Conservation (phyloP, 768 basidiomycete species). For the Suillus bovinus region DNA sequence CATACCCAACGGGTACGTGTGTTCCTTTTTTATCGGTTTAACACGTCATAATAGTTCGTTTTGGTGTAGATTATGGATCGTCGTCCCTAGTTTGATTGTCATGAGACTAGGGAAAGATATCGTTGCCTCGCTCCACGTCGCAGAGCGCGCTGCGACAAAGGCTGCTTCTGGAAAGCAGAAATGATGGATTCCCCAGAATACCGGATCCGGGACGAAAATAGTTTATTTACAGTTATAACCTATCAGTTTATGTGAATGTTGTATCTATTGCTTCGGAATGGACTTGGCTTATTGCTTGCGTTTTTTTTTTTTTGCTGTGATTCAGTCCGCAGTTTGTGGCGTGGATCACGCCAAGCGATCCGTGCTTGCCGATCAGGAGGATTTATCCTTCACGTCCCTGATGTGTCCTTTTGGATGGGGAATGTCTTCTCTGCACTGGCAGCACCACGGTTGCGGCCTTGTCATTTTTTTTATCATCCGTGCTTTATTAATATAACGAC, state of each 20-base stretch:
- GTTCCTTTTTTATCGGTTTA: not conserved
- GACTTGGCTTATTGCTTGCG: not conserved
- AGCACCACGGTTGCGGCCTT: not conserved
- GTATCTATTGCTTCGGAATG: not conserved
- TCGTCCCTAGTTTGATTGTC: constrained; percentile 65
- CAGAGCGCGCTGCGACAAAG: constrained; percentile 28
- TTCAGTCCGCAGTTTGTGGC: not conserved
- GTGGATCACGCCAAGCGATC: not conserved
- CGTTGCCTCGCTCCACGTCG: constrained; percentile 38
- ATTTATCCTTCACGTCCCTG: not conserved
- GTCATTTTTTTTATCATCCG: not conserved
- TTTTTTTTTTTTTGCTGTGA: not conserved
- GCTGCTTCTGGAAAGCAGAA: constrained; percentile 32
- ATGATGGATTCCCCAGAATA: constrained; percentile 12
- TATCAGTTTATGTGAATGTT: not conserved
- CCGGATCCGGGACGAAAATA: not conserved
- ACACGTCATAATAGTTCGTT: not conserved
- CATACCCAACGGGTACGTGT: constrained; percentile 74
- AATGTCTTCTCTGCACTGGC: not conserved
- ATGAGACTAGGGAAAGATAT: constrained; percentile 66
- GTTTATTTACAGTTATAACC: not conserved
- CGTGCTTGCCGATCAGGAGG: not conserved
- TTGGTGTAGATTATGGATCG: constrained; percentile 67
- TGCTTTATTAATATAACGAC: not conserved
- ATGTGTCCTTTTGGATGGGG: not conserved